phyloP scores from a whole-genome alignment of 2,329 filamentous ascomycete species.

The Aspergillus udagawae region DNA sequence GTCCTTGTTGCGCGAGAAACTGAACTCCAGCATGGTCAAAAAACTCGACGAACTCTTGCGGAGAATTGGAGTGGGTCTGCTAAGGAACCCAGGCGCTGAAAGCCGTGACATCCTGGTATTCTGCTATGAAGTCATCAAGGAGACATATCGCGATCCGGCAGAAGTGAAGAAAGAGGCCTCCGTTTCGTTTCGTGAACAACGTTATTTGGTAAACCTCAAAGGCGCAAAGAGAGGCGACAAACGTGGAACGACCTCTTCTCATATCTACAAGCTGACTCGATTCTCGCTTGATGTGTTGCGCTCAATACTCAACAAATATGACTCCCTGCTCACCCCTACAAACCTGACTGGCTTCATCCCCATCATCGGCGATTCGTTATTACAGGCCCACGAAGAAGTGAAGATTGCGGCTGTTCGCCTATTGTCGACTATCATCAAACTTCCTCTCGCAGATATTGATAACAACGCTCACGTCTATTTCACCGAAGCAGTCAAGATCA shows the following conservation, averaged over 20 bases:
- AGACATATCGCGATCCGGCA: constrained; percentile 67
- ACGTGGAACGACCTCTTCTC: constrained; percentile 68
- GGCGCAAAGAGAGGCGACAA: constrained; percentile 70
- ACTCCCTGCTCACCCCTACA: constrained; percentile 69
- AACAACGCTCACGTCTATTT: constrained; percentile 72
- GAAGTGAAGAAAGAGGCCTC: constrained; percentile 28
- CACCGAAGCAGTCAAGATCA: constrained; percentile 76
- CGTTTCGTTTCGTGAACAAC: constrained; percentile 33
- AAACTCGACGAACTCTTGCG: constrained; percentile 88
- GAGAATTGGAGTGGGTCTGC: constrained; percentile 75
- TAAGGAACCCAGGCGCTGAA: constrained; percentile 74
- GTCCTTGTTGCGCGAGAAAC: constrained; percentile 73
- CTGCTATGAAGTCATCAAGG: constrained; percentile 89
- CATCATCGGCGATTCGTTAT: constrained; percentile 79
- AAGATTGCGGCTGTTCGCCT: constrained; percentile 83
- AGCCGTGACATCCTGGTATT: constrained; percentile 84
- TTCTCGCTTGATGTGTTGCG: constrained; percentile 87
- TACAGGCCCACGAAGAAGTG: constrained; percentile 85
- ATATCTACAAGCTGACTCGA: constrained; percentile 80
- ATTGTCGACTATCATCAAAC: constrained; percentile 78
- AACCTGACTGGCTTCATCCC: constrained; percentile 85
- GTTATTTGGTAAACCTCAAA: constrained; percentile 74
- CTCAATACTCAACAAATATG: constrained; percentile 79
- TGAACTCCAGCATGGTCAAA: constrained; percentile 75
- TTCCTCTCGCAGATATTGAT: constrained; percentile 68